Base-by-base conservation (phyloP, 371 early-diverging fungal species). In the Mortierella sp. region DNA sequence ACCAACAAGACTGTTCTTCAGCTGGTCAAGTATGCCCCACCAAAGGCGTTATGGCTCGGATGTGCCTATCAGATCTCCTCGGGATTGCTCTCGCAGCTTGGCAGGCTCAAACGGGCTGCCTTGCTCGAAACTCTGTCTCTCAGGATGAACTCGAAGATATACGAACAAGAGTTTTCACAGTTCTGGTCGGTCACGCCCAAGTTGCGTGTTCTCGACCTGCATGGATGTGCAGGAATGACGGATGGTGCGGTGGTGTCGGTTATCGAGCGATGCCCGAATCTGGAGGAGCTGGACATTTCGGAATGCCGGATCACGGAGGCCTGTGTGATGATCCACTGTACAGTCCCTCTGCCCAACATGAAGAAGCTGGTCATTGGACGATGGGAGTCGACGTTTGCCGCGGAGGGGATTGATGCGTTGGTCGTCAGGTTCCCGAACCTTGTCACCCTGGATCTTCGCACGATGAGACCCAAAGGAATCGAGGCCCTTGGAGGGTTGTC, bases 231-330 rank as follows among this genome's bases (percentile, higher is more conserved):
- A 40, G 75, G 78, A 2, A 53, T 77, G 9, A 68, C 72, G 45
- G 82, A 82, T 39, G 40, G 47, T 0, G 74, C 55, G 13, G 67
- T 77, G 4, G 37, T 47, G 0, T 69, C 82, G 6, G 47, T 70
- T 6, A 39, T 82, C 45, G 75, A 66, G 16, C 71, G 82, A 29
- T 82, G 82, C 31, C 78, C 74, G 1, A 41, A 71, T 43, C 52
- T 82, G 50, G 82, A 82, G 24, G 82, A 82, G 40, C 66, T 82
- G 44, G 82, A 82, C 40, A 71, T 82, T 39, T 77, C 82, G 0
- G 74, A 72, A 6, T 82, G 82, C 37, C 68, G 75, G 13, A 39
- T 74, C 26, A 68, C 74, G 1, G 78, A 77, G 29, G 70, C 66
- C 9, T 80, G 74, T 41, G 22, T 71, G 34, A 71, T 74, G 77